phyloP scores from a whole-genome alignment of 352 stramenopile genomes.

The Globisporangium recalcitrans region DNA sequence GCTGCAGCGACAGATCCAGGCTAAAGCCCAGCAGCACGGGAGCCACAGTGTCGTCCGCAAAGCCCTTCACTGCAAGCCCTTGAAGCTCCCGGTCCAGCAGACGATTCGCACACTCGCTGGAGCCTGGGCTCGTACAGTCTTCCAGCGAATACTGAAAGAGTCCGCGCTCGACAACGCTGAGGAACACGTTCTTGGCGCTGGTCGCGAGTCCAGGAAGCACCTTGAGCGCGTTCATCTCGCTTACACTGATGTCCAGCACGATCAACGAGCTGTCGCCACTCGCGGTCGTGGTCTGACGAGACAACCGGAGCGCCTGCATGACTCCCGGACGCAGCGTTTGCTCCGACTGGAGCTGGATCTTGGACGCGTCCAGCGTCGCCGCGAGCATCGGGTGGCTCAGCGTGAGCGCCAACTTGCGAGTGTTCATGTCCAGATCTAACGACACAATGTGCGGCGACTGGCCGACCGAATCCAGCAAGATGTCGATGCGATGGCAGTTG shows the following conservation, averaged over 20 bases:
- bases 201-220: constrained; percentile 25
- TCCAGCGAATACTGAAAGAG: constrained; percentile 50
- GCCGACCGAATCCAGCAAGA: constrained; percentile 32
- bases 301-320: constrained; percentile 23
- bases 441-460: constrained; percentile 29
- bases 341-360: constrained; percentile 40
- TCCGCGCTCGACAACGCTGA: constrained; percentile 21
- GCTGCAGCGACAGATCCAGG: constrained; percentile 40
- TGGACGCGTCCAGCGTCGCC: constrained; percentile 38
- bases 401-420: constrained; percentile 29
- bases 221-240: constrained; percentile 52
- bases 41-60: constrained; percentile 37
- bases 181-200: constrained; percentile 22
- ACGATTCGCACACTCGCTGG: constrained; percentile 25
- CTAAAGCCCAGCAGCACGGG: constrained; percentile 53
- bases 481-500: constrained; percentile 35
- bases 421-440: constrained; percentile 53
- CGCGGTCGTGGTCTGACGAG: constrained; percentile 28
- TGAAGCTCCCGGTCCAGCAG: constrained; percentile 17
- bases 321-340: neutral
- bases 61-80: constrained; percentile 29
- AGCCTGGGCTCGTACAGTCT: constrained; percentile 29
- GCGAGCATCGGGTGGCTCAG: constrained; percentile 33
- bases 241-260: constrained; percentile 31
- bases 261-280: constrained; percentile 39